Base-by-base conservation (phyloP, 1,284 basidiomycete species). In the Phaffia rhodozyma region DNA sequence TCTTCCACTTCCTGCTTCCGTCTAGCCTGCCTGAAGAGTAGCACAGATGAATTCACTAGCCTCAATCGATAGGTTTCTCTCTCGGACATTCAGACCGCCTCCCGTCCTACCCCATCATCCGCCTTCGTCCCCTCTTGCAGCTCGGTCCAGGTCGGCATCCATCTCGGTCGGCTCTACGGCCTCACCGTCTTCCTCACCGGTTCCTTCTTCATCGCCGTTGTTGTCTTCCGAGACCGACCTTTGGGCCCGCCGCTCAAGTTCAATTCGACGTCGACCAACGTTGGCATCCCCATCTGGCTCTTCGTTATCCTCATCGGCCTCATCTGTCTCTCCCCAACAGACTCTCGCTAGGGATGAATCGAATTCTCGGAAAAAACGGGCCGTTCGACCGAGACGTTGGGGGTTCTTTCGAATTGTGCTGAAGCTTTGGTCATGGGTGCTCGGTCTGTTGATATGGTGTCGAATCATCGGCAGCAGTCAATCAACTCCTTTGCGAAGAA, bases 51-150 rank as follows among this genome's bases (percentile, higher is more conserved):
- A 63, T 32, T 63, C 62, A 18, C 53, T 63, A 29, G 49, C 57
- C 13, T 58, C 58, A 51, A 56, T 63, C 23, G 62, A 63, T 53
- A 50, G 57, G 6, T 50, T 58, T n/a, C 38, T 63, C 51, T 43
- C 62, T 16, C 62, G 62, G 11, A 58, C 57, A 11, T 29, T 58
- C 43, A 29, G 38, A n/a, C 61, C 9, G 23, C 55, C 55, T 47
- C 61, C 27, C 57, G 56, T 25, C 56, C 25, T 25, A 48, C 55
- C 11, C n/a, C 48, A 11, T 32, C 56, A 2, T 6, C 50, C 32
- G 27, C 49, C 62, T 21, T 47, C 62, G 25, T 56, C 43, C 1
- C 61, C 55, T 49, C 23, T 52, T 11, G 29, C 21, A 32, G 29
- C 48, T 30, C 55, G 49, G 18, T 5, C 49, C 3, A 32, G 49